phyloP scores from a whole-genome alignment of 1,139 yeast species.

The Geotrichum candidum region DNA sequence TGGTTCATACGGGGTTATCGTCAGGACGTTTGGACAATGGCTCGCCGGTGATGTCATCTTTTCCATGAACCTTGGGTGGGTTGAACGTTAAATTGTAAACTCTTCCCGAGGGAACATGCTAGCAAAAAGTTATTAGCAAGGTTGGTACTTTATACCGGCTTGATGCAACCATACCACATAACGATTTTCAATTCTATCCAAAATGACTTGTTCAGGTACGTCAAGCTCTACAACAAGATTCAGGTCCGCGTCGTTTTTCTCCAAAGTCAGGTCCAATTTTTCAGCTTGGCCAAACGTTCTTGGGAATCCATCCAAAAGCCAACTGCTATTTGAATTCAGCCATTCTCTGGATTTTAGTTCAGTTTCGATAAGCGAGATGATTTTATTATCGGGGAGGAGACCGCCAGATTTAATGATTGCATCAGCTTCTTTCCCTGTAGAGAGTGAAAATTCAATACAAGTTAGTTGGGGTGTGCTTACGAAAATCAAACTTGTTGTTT shows the following conservation, averaged over 20 bases:
- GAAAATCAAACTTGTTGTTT: neutral
- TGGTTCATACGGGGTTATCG: constrained; percentile 48
- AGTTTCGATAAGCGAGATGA: constrained; percentile 52
- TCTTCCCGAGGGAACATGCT: constrained; percentile 73
- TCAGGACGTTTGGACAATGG: constrained; percentile 72
- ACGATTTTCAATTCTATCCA: constrained; percentile 75
- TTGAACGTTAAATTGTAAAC: constrained; percentile 80
- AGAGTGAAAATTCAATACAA: too few species aligned
- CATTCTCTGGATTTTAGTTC: constrained; percentile 45
- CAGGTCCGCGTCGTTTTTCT: constrained; percentile 39
- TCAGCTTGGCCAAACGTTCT: constrained; percentile 69
- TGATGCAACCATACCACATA: constrained; percentile 46
- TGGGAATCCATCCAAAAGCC: constrained; percentile 92
- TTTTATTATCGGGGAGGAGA: constrained; percentile 65
- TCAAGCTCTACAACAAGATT: constrained; percentile 77
- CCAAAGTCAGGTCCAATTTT: constrained; percentile 47
- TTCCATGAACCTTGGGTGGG: constrained; percentile 77
- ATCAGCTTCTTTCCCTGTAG: constrained; percentile 41
- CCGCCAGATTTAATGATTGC: constrained; percentile 54
- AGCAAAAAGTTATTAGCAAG: neutral
- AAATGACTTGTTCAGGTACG: constrained; percentile 73
- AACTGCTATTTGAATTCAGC: constrained; percentile 45
- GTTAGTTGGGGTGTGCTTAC: neutral
- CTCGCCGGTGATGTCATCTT: constrained; percentile 87
- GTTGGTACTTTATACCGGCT: neutral